These are phyloP conservation scores for Dioscorea cayenensis DNA, from an alignment of 116 monocot genomes.

Conservation along the genomic window DNA sequence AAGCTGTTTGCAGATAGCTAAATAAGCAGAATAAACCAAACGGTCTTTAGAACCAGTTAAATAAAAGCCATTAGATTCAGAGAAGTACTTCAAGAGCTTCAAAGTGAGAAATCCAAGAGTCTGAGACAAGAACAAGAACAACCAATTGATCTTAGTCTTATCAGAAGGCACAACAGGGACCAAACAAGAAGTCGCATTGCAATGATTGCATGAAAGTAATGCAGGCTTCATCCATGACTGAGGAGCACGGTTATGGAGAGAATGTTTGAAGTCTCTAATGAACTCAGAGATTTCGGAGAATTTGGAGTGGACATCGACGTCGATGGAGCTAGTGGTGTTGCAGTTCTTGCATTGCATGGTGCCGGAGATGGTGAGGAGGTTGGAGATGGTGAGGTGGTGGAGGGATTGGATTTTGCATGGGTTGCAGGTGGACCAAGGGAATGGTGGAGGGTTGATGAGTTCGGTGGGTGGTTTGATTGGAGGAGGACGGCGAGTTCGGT, in stretches of 20 bases:
- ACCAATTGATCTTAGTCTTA: constrained; percentile 32
- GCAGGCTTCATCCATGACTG: constrained; percentile 14
- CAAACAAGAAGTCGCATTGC: constrained; percentile 3
- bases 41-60: constrained; percentile 26
- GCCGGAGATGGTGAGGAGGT: constrained; percentile 8
- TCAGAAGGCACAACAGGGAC: constrained; percentile 22
- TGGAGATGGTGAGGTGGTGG: background rate
- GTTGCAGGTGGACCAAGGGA: constrained; percentile 20
- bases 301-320: constrained; percentile 7
- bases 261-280: background rate
- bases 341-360: constrained; percentile 23
- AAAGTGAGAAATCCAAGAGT: constrained; percentile 22
- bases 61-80: constrained; percentile 10
- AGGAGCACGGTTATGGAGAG: constrained; percentile 18
- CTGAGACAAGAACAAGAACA: constrained; percentile 34
- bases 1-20: constrained; percentile 22
- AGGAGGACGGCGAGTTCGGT: too few species aligned
- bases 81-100: constrained; percentile 35
- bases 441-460: constrained; percentile 9
- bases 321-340: background rate
- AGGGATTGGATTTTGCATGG: constrained; percentile 11
- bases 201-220: constrained; percentile 12
- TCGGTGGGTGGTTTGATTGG: too few species aligned
- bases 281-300: constrained; percentile 1
- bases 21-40: constrained; percentile 22